Conservation (phyloP, 495 filamentous ascomycete genomes). For the Hyaloscypha variabilis region DNA sequence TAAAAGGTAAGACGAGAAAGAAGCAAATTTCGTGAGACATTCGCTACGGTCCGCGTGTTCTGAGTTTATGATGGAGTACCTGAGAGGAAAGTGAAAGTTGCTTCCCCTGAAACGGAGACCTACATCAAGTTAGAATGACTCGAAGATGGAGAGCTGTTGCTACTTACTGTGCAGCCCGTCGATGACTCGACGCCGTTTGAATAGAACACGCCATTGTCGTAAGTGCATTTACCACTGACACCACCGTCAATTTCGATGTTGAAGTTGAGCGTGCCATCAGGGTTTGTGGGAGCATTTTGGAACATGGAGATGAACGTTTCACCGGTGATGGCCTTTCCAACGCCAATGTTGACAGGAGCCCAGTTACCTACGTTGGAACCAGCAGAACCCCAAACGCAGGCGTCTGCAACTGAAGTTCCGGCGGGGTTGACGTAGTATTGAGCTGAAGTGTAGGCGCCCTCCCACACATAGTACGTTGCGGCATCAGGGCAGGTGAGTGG, state of each 20-base stretch:
- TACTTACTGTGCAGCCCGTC: slow-evolving; percentile 73
- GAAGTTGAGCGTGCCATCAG: slow-evolving; percentile 65
- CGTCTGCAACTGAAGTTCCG: slow-evolving; percentile 66
- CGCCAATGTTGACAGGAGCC: slow-evolving; percentile 87
- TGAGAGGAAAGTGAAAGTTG: slow-evolving; percentile 10
- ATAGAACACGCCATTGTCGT: slow-evolving; percentile 65
- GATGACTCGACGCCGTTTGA: slow-evolving; percentile 47
- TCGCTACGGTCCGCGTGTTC: slow-evolving; percentile 10
- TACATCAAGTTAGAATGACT: slow-evolving; percentile 20
- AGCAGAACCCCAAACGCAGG: slow-evolving; percentile 72
- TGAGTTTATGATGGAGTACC: slow-evolving; percentile 11
- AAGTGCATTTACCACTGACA: slow-evolving; percentile 68
- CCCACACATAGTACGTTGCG: slow-evolving; percentile 72
- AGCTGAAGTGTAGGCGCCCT: slow-evolving; percentile 74
- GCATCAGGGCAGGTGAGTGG: slow-evolving; percentile 75
- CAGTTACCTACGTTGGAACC: slow-evolving; percentile 73
- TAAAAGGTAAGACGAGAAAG: slow-evolving; percentile 7
- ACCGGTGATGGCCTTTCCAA: slow-evolving; percentile 64
- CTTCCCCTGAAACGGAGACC: slow-evolving; percentile 21
- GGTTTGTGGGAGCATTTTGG: slow-evolving; percentile 63
- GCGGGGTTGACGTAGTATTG: slow-evolving; percentile 96
- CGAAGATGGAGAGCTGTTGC: neutral
- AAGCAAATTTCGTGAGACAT: slow-evolving; percentile 28
- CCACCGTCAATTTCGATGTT: slow-evolving; percentile 71
- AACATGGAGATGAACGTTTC: slow-evolving; percentile 83